Evolutionary conservation across 208 protist genomes (phyloP), one percentile per base, ranked within the genome.

Genomic region (Trichomonas tenax): DNA sequence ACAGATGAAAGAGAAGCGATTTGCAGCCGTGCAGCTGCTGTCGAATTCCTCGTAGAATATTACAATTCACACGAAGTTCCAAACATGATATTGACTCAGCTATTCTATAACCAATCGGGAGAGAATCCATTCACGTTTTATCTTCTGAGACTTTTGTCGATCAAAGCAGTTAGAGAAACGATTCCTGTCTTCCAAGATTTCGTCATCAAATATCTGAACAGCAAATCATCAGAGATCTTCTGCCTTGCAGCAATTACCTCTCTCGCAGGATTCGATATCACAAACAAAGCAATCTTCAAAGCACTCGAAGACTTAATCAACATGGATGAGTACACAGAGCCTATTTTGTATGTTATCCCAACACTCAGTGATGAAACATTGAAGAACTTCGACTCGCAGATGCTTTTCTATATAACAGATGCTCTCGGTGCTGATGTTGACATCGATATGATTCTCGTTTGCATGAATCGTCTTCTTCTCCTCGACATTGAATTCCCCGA

Each of bases 1-100:
- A 48, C 86, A 15, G 14, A 93, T 38, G 86, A 93, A 93, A 93
- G 14, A 41, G 86, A 93, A 93, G 86, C 86, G n/a, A 93, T 93
- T 15, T 93, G 86, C 45, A 8, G 44, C 34, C 17, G 86, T 17
- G 86, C 86, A 93, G 17, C 44, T 38, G 40, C 86, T 15, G 14
- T 93, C 9, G 86, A 93, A 21, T 26, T 93, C 9, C 51, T 93
- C 2, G 44, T 31, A 17, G 44, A 93, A 17, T 93, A 51, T 93
- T 93, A 44, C 15, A 48, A 36, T 26, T 17, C 9, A 38, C 23
- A 93, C 38, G 15, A 41, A 51, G n/a, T 44, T 10, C 86, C 86
- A 38, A 34, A 41, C 17, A 40, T 34, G 15, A 93, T 48, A 38
- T 17, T 93, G 34, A 26, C 86, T 38, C 21, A 4, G 23, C 15